Evolutionary conservation across 2,329 filamentous ascomycete genomes (phyloP).

Genomic region (Rhinocladiella mackenziei): DNA sequence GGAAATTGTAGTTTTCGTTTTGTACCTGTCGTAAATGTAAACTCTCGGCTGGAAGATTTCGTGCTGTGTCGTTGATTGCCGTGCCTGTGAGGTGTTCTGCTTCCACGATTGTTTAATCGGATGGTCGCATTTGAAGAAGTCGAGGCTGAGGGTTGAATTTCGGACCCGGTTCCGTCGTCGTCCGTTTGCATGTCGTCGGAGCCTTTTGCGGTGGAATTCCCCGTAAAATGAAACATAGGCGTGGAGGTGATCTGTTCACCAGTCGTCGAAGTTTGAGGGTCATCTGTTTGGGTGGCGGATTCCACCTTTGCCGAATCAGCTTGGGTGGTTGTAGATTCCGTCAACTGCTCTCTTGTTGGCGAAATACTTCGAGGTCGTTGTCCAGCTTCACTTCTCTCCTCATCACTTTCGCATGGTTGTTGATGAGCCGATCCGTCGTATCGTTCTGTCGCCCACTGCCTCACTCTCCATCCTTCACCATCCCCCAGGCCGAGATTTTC

Average conservation of each 20-base stretch:
- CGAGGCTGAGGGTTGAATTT: slow-evolving; percentile 29
- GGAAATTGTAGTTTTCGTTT: slow-evolving; percentile 47
- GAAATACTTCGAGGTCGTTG: slow-evolving; percentile 27
- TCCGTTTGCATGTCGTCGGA: slow-evolving; percentile 41
- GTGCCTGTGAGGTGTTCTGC: slow-evolving; percentile 40
- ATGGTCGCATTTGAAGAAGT: slow-evolving; percentile 34
- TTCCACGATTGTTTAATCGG: slow-evolving; percentile 41
- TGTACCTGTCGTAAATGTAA: slow-evolving; percentile 41
- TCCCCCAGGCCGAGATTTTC: slow-evolving; percentile 73
- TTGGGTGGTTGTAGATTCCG: slow-evolving; percentile 32
- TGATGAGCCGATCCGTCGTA: slow-evolving; percentile 39
- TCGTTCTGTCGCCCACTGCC: slow-evolving; percentile 56
- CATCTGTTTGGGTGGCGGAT: slow-evolving; percentile 29
- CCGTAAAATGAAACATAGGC: slow-evolving; percentile 24
- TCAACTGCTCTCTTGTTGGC: slow-evolving; percentile 26
- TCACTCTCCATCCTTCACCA: slow-evolving; percentile 67
- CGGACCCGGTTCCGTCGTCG: slow-evolving; percentile 32
- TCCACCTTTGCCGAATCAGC: slow-evolving; percentile 13
- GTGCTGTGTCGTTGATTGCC: slow-evolving; percentile 38
- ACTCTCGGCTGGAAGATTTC: slow-evolving; percentile 38
- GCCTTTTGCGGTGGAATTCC: slow-evolving; percentile 2
- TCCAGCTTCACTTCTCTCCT: slow-evolving; percentile 39
- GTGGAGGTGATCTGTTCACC: slow-evolving; percentile 8
- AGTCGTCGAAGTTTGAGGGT: slow-evolving; percentile 27
- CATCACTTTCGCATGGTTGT: slow-evolving; percentile 40